A percentile compares a stretch with the other conserved stretches of the same genome.
These are phyloP conservation scores for Letharia columbiana DNA, from an alignment of 495 filamentous ascomycete genomes.

Conservation along the genomic window DNA sequence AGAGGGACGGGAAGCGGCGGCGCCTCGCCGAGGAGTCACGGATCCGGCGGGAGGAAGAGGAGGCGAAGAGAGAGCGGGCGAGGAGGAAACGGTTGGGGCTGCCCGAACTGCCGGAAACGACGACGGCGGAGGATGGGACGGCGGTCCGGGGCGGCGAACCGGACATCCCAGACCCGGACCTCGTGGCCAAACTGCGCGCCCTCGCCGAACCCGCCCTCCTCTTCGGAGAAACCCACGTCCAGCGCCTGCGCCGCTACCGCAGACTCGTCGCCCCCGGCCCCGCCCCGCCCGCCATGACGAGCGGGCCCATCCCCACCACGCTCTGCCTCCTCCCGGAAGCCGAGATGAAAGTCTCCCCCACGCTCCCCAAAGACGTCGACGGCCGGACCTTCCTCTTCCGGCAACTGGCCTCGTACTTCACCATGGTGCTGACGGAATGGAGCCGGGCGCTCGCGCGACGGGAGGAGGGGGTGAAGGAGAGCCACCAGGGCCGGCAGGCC, in stretches of 20 bases:
- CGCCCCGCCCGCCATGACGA: conserved; percentile 44
- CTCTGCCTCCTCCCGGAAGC: conserved; percentile 67
- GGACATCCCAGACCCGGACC: conserved; percentile 65
- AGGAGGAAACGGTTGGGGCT: conserved; percentile 54
- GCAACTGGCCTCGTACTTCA: conserved; percentile 88
- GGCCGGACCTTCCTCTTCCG: conserved; percentile 62
- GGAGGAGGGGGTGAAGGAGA: conserved; percentile 52
- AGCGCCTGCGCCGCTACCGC: conserved; percentile 60
- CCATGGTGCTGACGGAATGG: conserved; percentile 87
- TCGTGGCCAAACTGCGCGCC: conserved; percentile 56
- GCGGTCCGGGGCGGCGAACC: conserved; percentile 42
- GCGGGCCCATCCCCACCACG: conserved; percentile 60
- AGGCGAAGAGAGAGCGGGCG: conserved; percentile 46
- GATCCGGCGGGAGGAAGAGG: conserved; percentile 59
- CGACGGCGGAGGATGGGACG: conserved; percentile 30
- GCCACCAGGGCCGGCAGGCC: conserved; percentile 67
- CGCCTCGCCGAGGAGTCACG: conserved; percentile 73
- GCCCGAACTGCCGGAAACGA: conserved; percentile 55
- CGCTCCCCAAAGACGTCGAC: conserved; percentile 44
- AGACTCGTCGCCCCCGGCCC: conserved; percentile 40
- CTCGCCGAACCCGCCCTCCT: conserved; percentile 63
- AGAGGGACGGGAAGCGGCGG: conserved; percentile 70
- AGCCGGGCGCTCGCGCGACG: conserved; percentile 65
- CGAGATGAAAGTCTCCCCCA: conserved; percentile 72
- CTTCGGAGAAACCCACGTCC: conserved; percentile 76